Evolutionary conservation across 2,329 filamentous ascomycete species (phyloP).

Genomic region (Sphaceloma murrayae): DNA sequence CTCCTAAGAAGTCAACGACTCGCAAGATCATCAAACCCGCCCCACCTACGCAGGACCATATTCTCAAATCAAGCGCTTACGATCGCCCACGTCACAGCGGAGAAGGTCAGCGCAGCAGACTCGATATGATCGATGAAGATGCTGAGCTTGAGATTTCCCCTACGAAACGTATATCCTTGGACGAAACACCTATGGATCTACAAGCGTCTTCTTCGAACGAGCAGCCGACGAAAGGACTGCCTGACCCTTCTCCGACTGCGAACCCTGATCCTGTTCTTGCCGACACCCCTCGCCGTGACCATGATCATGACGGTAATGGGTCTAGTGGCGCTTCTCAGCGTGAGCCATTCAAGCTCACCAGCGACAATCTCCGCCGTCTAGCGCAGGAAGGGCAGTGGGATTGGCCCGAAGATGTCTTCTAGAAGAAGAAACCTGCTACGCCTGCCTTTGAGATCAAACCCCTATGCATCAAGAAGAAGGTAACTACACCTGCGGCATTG

Average conservation of each 20-base stretch:
- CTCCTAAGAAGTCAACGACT: constrained; percentile 9
- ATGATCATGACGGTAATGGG: background rate
- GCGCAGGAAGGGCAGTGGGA: constrained; percentile 23
- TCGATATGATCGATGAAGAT: constrained; percentile 16
- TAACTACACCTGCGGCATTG: background rate
- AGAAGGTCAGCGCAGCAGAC: constrained; percentile 2
- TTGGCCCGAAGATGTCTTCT: constrained; percentile 32
- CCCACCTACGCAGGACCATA: constrained; percentile 12
- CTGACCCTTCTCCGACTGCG: no score
- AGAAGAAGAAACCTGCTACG: constrained; percentile 5
- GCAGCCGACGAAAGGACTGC: no score
- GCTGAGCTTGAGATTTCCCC: constrained; percentile 5
- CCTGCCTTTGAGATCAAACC: constrained; percentile 1
- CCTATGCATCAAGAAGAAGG: background rate
- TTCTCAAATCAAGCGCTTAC: background rate
- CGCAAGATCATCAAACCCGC: constrained; percentile 16
- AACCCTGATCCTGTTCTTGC: no score
- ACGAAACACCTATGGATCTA: no score
- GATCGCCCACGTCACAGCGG: background rate
- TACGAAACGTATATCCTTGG: no score
- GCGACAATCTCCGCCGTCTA: constrained; percentile 1
- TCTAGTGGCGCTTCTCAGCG: background rate
- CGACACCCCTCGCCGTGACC: background rate
- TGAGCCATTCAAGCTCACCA: background rate
- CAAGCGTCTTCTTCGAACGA: no score